Percentiles rank a stretch among this genome's conserved stretches.
Conservation (phyloP, 2,329 filamentous ascomycete genomes). For the Colletotrichum australisinense region DNA sequence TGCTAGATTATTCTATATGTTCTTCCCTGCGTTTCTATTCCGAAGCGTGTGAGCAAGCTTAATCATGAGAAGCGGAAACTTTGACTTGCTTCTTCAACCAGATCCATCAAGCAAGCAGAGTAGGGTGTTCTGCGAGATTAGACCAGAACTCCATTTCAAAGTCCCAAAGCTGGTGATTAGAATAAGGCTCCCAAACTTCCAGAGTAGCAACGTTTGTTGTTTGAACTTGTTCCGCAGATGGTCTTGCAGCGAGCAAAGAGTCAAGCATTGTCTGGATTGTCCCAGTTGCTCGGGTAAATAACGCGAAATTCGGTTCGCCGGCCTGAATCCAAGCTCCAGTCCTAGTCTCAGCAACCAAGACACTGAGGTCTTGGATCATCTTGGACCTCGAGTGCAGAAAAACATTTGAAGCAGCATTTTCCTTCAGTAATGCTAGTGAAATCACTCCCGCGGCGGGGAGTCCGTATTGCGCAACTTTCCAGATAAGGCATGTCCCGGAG, state of each 20-base stretch:
- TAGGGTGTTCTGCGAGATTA: slow-evolving; percentile 37
- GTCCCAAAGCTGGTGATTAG: slow-evolving; percentile 34
- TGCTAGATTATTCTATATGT: background rate
- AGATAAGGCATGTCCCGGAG: background rate
- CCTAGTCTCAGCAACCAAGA: slow-evolving; percentile 32
- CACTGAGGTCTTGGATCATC: slow-evolving; percentile 33
- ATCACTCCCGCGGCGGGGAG: background rate
- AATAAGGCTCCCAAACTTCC: slow-evolving; percentile 28
- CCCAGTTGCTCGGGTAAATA: slow-evolving; percentile 33
- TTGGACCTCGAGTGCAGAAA: background rate
- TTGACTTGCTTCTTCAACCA: background rate
- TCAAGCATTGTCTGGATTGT: slow-evolving; percentile 37
- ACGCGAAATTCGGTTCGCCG: slow-evolving; percentile 37
- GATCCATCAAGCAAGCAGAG: slow-evolving; percentile 12
- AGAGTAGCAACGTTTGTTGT: background rate
- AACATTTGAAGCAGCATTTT: background rate
- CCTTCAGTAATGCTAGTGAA: background rate
- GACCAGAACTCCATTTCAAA: slow-evolving; percentile 39
- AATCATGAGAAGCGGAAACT: background rate
- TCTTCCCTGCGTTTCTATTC: background rate
- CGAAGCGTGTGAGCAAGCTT: background rate
- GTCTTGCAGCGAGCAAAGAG: background rate
- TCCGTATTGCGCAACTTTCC: background rate
- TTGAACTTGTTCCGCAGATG: background rate
- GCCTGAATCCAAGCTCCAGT: slow-evolving; percentile 30